Percentiles rank a stretch among this genome's conserved stretches.
Conservation (phyloP, 1,284 basidiomycete genomes). For the Malassezia psittaci region DNA sequence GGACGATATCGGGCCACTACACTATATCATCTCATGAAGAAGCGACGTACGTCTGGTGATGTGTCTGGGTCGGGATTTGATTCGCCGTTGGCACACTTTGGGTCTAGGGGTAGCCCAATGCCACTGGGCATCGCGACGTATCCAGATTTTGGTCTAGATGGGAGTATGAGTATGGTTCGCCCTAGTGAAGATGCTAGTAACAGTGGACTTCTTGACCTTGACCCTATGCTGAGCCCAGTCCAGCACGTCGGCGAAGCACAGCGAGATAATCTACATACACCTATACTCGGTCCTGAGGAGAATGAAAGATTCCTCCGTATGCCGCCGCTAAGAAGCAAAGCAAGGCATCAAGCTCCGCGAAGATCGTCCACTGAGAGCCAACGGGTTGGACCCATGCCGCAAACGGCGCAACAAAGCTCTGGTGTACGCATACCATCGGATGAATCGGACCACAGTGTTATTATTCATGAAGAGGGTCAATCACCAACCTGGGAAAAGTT, state of each 20-base stretch:
- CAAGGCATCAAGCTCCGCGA: neutral
- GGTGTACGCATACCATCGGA: neutral
- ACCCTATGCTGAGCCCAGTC: slow-evolving; percentile 22
- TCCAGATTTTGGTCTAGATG: slow-evolving; percentile 24
- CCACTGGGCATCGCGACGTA: neutral
- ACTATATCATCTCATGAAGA: neutral
- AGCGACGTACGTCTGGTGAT: slow-evolving; percentile 1
- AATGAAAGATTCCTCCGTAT: neutral
- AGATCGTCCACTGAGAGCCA: neutral
- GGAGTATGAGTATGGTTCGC: slow-evolving; percentile 40
- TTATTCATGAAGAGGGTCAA: slow-evolving; percentile 6
- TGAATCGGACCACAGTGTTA: slow-evolving; percentile 13
- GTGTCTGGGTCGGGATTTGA: neutral
- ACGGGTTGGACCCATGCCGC: neutral
- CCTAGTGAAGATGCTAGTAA: slow-evolving; percentile 42
- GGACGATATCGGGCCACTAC: no score
- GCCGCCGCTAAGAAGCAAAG: slow-evolving; percentile 10
- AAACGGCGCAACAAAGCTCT: neutral
- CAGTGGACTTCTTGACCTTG: slow-evolving; percentile 39
- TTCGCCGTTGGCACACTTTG: neutral
- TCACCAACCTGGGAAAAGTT: neutral
- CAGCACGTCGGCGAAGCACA: neutral
- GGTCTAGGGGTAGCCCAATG: neutral
- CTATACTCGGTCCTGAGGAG: slow-evolving; percentile 5
- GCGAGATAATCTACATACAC: neutral